These are phyloP conservation scores for Hypoxylon sp. DNA, from an alignment of 2,329 filamentous ascomycete genomes.

Conservation along the genomic window DNA sequence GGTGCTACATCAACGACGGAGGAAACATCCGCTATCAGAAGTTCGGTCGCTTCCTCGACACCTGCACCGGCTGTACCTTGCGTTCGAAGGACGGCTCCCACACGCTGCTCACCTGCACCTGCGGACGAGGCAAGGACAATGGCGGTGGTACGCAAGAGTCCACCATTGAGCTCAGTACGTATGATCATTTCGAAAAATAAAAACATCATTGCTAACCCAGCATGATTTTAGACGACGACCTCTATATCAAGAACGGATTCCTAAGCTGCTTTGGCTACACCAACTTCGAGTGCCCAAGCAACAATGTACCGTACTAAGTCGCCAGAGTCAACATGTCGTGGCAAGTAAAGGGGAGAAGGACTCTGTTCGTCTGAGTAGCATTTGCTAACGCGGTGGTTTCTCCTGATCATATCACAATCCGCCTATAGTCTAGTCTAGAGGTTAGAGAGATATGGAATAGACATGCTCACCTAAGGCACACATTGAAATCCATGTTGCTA, in stretches of 20 bases:
- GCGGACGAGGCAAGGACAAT: background rate
- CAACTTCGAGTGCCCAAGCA: slow-evolving; percentile 31
- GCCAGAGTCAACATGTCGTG: background rate
- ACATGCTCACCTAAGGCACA: background rate
- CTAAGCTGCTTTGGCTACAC: slow-evolving; percentile 32
- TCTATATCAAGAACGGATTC: slow-evolving; percentile 32
- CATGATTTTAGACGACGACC: slow-evolving; percentile 13
- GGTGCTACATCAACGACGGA: slow-evolving; percentile 29
- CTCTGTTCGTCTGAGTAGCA: background rate
- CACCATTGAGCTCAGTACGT: slow-evolving; percentile 18
- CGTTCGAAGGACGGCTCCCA: slow-evolving; percentile 1
- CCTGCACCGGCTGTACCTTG: slow-evolving; percentile 16
- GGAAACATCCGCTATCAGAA: slow-evolving; percentile 18
- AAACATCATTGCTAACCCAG: background rate
- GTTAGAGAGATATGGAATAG: background rate
- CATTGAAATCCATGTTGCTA: too few species aligned
- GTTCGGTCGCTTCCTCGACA: slow-evolving; percentile 13
- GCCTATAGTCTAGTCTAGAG: background rate
- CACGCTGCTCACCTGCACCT: slow-evolving; percentile 20
- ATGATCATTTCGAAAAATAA: background rate
- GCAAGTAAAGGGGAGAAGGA: background rate
- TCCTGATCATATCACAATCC: background rate
- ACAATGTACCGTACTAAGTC: slow-evolving; percentile 13
- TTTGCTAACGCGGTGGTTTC: background rate
- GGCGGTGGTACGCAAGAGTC: slow-evolving; percentile 15